Evolutionary conservation across 1,139 yeast genomes (phyloP), one percentile per base, ranked within the genome.

Genomic region (Pneumocystis murina): DNA sequence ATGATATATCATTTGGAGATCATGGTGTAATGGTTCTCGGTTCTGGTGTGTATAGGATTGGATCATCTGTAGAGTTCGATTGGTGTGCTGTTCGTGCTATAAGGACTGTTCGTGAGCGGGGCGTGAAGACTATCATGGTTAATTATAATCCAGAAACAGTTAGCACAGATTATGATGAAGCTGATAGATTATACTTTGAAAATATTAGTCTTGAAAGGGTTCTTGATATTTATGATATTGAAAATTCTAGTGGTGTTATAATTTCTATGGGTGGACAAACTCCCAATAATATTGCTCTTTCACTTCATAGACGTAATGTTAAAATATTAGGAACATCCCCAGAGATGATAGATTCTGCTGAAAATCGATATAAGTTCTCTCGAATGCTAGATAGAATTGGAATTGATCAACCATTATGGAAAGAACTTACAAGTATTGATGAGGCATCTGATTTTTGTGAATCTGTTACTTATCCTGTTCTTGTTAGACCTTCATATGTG

Each of bases 191-290:
- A 71, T 92, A 92, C 79, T 92, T 92, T 73, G 98, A 92, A 80
- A 91, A 95, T 64, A 89, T 92, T 76, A 89, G 89, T 76, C 80
- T 91, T 73, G 98, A 92, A 79, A 84, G 97, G 76, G 95, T 92
- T 35, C 80, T 92, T 76, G 98, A 92, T 79, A 91, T 92, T 70
- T 92, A 94, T 74, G 97, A 92, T 75, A 79, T 90, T 69, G 98
- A 94, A 79, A 83, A 84, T 72, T 86, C 96, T 61, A 77, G 85
- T 24, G 98, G 98, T 79, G 97, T 92, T 68, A 85, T 92, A 69
- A 89, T 92, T 69, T 87, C 97, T 67, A 90, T 92, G 95, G 98
- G 98, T 81, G 98, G 98, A 74, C 98, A 94, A 79, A 88, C 96
- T 59, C 89, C 97, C 8, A 90, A 92, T 79, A 92, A 92, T 76